A percentile compares a stretch with the other conserved stretches of the same genome.
Evolutionary conservation across 768 basidiomycete genomes (phyloP).

Genomic region (Tulasnella calospora): DNA sequence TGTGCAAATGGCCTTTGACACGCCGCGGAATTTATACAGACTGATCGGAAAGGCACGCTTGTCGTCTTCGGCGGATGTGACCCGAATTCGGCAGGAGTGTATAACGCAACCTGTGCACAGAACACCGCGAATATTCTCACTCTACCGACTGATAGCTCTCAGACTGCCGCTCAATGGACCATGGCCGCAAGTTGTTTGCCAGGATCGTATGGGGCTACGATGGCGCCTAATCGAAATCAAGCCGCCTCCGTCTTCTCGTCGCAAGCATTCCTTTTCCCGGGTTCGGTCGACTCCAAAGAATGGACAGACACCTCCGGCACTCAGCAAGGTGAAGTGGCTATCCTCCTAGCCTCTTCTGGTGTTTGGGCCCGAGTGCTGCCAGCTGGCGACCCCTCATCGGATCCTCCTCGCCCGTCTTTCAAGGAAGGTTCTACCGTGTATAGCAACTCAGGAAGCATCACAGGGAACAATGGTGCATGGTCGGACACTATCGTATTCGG

Average conservation of each 20-base stretch:
- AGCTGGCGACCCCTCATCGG: constrained; percentile 62
- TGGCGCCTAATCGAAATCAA: constrained; percentile 57
- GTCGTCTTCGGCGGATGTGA: constrained; percentile 59
- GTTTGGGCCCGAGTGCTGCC: constrained; percentile 71
- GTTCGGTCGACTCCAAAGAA: constrained; percentile 55
- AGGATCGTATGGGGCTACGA: constrained; percentile 45
- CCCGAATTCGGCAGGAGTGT: constrained; percentile 35
- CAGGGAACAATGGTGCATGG: constrained; percentile 29
- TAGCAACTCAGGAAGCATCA: constrained; percentile 42
- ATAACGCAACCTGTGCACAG: constrained; percentile 51
- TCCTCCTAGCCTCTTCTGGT: constrained; percentile 57
- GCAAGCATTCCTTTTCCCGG: constrained; percentile 67
- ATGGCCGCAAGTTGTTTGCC: constrained; percentile 54
- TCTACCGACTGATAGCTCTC: constrained; percentile 32
- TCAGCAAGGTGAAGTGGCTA: constrained; percentile 65
- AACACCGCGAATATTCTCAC: constrained; percentile 57
- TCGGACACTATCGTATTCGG: constrained; percentile 77
- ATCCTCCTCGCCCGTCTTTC: constrained; percentile 53
- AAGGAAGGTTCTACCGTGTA: constrained; percentile 67
- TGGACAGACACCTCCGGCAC: constrained; percentile 66
- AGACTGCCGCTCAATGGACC: constrained; percentile 33
- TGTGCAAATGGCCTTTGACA: neutral
- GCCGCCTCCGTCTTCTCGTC: constrained; percentile 53
- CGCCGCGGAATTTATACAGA: neutral
- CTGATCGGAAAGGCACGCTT: constrained; percentile 36